phyloP scores from a whole-genome alignment of 257 asterid species.

The Forsythia suspensa region DNA sequence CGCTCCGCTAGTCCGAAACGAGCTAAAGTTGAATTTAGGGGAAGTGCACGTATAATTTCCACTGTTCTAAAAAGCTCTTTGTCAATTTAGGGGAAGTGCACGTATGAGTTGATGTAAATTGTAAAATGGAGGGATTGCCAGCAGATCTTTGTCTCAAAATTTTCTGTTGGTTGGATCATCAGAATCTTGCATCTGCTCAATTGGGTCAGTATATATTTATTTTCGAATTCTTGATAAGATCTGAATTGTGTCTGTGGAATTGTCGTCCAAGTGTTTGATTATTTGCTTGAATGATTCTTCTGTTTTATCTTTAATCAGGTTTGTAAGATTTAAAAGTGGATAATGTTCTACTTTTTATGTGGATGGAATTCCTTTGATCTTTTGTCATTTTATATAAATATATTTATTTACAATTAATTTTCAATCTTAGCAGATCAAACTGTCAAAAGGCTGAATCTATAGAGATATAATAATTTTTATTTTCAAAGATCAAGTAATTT shows the following conservation, averaged over 20 bases:
- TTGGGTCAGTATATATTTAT: constrained; percentile 47
- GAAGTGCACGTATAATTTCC: background rate
- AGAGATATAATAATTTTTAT: background rate
- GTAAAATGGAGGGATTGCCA: constrained; percentile 63
- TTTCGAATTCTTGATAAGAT: constrained; percentile 23
- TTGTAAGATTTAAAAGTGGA: background rate
- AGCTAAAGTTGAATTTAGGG: background rate
- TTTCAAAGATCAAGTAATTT: no score
- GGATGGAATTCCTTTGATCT: background rate
- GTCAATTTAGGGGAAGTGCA: no score
- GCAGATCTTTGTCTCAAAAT: constrained; percentile 62
- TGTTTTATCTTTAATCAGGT: background rate
- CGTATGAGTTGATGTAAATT: constrained; percentile 8
- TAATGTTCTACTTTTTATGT: background rate
- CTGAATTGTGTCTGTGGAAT: constrained; percentile 21
- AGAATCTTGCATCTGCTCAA: constrained; percentile 75
- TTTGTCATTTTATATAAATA: background rate
- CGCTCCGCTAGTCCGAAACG: background rate
- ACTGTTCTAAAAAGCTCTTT: no score
- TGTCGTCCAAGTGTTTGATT: background rate
- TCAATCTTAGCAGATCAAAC: background rate
- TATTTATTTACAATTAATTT: no score
- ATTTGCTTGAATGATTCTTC: background rate
- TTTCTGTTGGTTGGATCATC: constrained; percentile 69
- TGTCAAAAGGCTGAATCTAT: constrained; percentile 1